Conservation (phyloP, 1,284 basidiomycete species). For the Cryptococcus sp. region DNA sequence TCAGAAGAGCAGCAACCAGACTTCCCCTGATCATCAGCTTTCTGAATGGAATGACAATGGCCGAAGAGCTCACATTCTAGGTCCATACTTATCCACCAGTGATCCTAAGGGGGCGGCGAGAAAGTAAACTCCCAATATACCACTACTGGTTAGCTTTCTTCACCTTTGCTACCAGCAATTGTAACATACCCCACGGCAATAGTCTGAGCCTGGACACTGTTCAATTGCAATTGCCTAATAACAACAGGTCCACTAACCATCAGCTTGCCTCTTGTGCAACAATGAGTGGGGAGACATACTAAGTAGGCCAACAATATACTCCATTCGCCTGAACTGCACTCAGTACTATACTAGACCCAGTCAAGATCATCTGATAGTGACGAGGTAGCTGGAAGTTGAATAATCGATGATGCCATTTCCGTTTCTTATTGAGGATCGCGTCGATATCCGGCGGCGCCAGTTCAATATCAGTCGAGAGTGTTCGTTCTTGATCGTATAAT, state of each 20-base stretch:
- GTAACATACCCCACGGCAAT: conserved; percentile 44
- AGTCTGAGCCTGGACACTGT: conserved; percentile 39
- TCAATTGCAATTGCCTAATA: conserved; percentile 27
- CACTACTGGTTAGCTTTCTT: conserved; percentile 15
- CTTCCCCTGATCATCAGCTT: conserved; percentile 30
- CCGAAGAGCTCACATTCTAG: conserved; percentile 28
- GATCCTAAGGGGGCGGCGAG: conserved; percentile 46
- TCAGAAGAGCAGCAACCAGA: conserved; percentile 35
- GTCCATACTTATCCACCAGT: conserved; percentile 43
- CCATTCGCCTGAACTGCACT: conserved; percentile 46
- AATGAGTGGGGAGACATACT: conserved; percentile 21
- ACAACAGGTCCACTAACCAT: conserved; percentile 43
- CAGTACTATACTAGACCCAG: conserved; percentile 32
- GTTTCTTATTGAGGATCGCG: conserved; percentile 25
- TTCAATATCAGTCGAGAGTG: neutral
- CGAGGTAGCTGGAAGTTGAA: conserved; percentile 24
- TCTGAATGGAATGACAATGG: neutral
- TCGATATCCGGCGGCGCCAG: conserved; percentile 26
- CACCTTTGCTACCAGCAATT: neutral
- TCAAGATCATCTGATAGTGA: conserved; percentile 27
- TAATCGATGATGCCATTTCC: conserved; percentile 22
- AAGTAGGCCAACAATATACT: conserved; percentile 49
- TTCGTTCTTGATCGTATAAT: neutral
- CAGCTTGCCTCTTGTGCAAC: neutral
- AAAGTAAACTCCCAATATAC: conserved; percentile 47